phyloP scores from a whole-genome alignment of 768 basidiomycete species.

The Leccinum imitatum region DNA sequence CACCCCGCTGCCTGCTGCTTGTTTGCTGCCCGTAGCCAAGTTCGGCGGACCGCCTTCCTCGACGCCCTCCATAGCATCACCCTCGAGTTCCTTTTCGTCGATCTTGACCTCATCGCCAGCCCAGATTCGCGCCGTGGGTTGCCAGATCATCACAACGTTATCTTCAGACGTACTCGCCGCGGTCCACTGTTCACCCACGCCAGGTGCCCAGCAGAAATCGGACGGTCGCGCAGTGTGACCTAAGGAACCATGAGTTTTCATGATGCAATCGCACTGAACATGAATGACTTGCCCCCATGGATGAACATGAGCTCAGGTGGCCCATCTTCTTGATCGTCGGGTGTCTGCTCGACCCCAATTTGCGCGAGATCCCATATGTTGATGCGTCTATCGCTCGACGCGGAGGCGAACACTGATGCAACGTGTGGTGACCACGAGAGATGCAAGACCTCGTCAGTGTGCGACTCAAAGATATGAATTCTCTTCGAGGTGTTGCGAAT shows the following conservation, averaged over 20 bases:
- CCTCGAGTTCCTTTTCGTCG: conserved; percentile 82
- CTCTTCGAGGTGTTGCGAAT: conserved; percentile 70
- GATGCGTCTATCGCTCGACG: conserved; percentile 88
- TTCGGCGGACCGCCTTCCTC: conserved; percentile 40
- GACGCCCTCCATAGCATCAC: conserved; percentile 74
- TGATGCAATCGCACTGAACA: not conserved
- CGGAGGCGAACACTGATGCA: conserved; percentile 90
- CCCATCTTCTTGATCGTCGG: conserved; percentile 97
- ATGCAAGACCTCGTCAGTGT: conserved; percentile 93
- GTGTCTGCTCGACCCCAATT: conserved; percentile 94
- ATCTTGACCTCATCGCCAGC: conserved; percentile 86
- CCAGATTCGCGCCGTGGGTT: conserved; percentile 93
- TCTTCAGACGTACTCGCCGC: conserved; percentile 90
- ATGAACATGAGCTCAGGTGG: conserved; percentile 95
- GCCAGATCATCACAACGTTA: conserved; percentile 97
- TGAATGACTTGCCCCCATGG: conserved; percentile 72
- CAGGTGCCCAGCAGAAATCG: conserved; percentile 96
- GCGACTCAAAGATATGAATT: conserved; percentile 88
- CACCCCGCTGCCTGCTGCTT: conserved; percentile 27
- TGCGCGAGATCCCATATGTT: conserved; percentile 93
- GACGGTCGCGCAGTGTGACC: conserved; percentile 88
- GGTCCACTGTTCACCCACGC: conserved; percentile 79
- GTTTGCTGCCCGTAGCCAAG: conserved; percentile 17
- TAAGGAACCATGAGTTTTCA: conserved; percentile 28
- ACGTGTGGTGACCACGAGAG: conserved; percentile 95